Base-by-base conservation (phyloP, 805 yeast genomes). In the Kuraishia piskuri region DNA sequence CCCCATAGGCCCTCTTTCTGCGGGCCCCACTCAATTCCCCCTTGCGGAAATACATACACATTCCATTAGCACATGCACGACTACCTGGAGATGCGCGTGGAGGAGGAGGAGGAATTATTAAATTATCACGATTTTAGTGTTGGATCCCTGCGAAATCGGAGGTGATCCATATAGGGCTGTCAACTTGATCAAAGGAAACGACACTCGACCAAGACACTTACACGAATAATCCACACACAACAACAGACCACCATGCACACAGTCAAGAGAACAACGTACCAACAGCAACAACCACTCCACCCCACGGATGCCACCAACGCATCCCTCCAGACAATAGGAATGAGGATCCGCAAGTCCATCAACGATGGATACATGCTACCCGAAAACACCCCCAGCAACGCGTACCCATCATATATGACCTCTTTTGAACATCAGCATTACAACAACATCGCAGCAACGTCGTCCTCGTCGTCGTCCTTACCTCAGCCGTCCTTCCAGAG, bases 311-410 rank as follows among this genome's bases (percentile, higher is more conserved):
- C 68, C n/a, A 65, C 63, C 46, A 62, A 65, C 14, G 72, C 66
- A 48, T 66, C 71, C 23, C 71, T 85, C 22, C 75, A 82, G 46
- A 76, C 83, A 0, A 62, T 85, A 5, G 90, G 90, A 0, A 85
- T 84, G 89, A 74, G 89, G 57, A 80, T 86, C 55, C 76, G 92
- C 61, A 83, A 84, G 59, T 74, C 86, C 2, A 80, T 86, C 2
- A 73, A 79, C 36, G 82, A 83, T 48, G 90, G 90, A 1, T 83
- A 84, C 59, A 55, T 56, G 52, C 59, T 59, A 23, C 62, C 60
- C 31, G 25, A 24, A 45, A 44, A 40, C 24, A 52, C 49, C 19
- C 50, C 6, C 17, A n/a, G 9, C 44, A 50, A 23, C 37, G 25
- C 24, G 8, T 22, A 22, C 1, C 19, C 50, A 20, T 51, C 55